Base-by-base conservation (phyloP, 352 stramenopile species). In the Pythium folliculosum region DNA sequence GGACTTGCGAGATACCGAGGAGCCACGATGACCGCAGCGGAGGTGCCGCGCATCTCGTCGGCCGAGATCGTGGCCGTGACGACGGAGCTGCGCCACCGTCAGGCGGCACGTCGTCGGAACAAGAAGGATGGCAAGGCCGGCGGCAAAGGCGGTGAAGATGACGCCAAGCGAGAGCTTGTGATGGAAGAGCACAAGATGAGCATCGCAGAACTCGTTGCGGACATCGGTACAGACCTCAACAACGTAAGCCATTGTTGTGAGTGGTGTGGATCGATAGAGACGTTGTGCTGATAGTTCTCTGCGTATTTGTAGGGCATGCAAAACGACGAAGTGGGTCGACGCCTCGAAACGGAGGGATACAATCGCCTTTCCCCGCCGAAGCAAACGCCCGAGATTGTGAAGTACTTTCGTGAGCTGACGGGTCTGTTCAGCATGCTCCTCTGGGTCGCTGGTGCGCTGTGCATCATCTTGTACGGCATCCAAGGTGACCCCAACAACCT, bases 181-280 rank as follows among this genome's bases (percentile, higher is more conserved):
- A 93, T 93, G 85, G 73, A 86, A 51, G 85, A 93, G 70, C 82
- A 93, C 70, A 91, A 91, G 60, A 76, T 88, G 69, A 87, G 80
- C 48, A 66, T 88, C 17, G 69, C 82, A 7, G 85, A 93, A 51
- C 61, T 93, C 10, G 71, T 89, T 3, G 85, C 85, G 0, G 83
- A 93, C 13, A 70, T 93, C 12, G 76, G 75, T 19, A 89, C 82
- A 1, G 78, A 90, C 37, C 59, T 66, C 1, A 53, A 30, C 19
- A 47, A 70, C n/a, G 57, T 64, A 54, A 0, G 48, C 35, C 14
- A 7, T 16, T 47, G 17, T 16, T 12, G 5, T n/a, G 40, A 13
- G 40, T 5, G 14, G 13, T n/a, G 2, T 47, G 37, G 49, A 17
- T 23, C n/a, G 50, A 22, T 45, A 10, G 4, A 57, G 25, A n/a